phyloP scores from a whole-genome alignment of 768 basidiomycete genomes.

The Tricholoma bakamatsutake region DNA sequence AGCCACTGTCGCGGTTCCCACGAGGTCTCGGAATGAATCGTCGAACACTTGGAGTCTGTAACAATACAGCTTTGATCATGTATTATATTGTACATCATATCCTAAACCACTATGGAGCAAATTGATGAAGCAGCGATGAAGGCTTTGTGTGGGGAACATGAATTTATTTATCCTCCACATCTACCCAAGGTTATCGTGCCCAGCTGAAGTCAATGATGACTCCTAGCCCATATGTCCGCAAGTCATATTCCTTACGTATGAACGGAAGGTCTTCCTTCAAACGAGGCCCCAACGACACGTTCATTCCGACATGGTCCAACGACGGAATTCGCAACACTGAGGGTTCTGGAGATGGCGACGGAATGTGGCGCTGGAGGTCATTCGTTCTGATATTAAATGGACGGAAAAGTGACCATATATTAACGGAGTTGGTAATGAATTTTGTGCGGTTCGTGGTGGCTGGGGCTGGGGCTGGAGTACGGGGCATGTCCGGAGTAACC shows the following conservation, averaged over 20 bases:
- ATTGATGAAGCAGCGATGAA: not conserved
- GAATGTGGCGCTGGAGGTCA: not conserved
- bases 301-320: slow-evolving; percentile 8
- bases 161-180: not conserved
- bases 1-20: slow-evolving; percentile 10
- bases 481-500: slow-evolving; percentile 11
- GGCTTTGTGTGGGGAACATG: not conserved
- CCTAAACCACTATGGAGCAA: not conserved
- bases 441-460: slow-evolving; percentile 1
- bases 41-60: slow-evolving; percentile 1
- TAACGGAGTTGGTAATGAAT: not conserved
- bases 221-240: slow-evolving; percentile 66
- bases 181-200: slow-evolving; percentile 27
- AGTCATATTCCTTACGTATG: slow-evolving; percentile 55
- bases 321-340: slow-evolving; percentile 6
- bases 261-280: slow-evolving; percentile 18
- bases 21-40: slow-evolving; percentile 2
- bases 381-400: slow-evolving; percentile 10
- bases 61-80: not conserved
- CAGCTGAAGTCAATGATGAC: slow-evolving; percentile 73
- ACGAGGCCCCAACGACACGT: slow-evolving; percentile 8
- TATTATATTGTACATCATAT: not conserved
- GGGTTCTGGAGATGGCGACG: slow-evolving; percentile 1
- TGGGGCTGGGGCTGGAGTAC: slow-evolving; percentile 11
- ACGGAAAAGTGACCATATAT: slow-evolving; percentile 14